These are phyloP conservation scores for Ramalina intermedia DNA, from an alignment of 495 filamentous ascomycete genomes.

Conservation along the genomic window DNA sequence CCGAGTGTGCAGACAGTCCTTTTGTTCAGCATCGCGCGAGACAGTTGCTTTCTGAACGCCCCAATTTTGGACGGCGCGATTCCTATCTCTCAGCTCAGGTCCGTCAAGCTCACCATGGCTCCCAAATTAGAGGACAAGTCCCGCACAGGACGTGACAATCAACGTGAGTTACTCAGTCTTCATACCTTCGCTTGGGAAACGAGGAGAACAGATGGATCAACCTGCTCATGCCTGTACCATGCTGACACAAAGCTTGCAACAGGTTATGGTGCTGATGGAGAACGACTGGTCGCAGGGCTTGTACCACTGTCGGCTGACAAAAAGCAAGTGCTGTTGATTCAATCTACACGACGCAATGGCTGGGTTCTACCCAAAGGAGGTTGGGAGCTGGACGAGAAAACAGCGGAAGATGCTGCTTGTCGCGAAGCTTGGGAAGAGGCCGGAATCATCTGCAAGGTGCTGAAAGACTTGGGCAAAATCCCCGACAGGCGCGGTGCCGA, in stretches of 20 bases:
- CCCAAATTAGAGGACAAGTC: slow-evolving; percentile 26
- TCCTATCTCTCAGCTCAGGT: not conserved
- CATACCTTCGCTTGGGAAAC: too few relatives aligned
- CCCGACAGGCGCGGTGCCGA: slow-evolving; percentile 53
- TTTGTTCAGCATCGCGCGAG: too few relatives aligned
- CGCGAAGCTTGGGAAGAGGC: slow-evolving; percentile 98
- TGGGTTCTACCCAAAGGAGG: slow-evolving; percentile 98
- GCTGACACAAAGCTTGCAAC: slow-evolving; percentile 4
- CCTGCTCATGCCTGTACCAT: not conserved
- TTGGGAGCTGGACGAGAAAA: slow-evolving; percentile 86
- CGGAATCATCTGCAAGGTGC: slow-evolving; percentile 70
- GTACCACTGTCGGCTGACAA: slow-evolving; percentile 68
- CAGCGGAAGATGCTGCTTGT: slow-evolving; percentile 49
- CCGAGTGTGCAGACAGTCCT: too few relatives aligned
- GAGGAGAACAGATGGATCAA: too few relatives aligned
- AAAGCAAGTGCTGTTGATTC: slow-evolving; percentile 77
- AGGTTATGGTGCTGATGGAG: slow-evolving; percentile 88
- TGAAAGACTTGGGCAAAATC: slow-evolving; percentile 73
- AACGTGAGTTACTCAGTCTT: slow-evolving; percentile 24
- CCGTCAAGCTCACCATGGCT: slow-evolving; percentile 10
- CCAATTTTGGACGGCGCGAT: slow-evolving; percentile 4
- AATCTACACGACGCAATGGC: slow-evolving; percentile 72
- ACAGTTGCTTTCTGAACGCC: not conserved
- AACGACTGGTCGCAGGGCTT: slow-evolving; percentile 88
- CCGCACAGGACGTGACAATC: slow-evolving; percentile 32